These are phyloP conservation scores for Gossypium aridum DNA, from an alignment of 441 rosid genomes.

Conservation along the genomic window DNA sequence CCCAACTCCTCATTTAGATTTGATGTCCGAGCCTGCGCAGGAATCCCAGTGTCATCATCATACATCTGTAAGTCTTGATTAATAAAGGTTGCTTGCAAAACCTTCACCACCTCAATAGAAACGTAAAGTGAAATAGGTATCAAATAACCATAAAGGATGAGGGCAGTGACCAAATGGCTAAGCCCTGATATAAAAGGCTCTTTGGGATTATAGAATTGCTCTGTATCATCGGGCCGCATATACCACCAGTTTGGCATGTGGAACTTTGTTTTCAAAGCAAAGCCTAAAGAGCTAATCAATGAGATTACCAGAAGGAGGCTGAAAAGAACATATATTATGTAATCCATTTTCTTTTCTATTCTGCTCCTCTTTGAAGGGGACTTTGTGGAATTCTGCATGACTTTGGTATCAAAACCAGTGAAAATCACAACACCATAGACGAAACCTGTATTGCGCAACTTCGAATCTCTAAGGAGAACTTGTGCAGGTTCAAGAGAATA, in stretches of 20 bases:
- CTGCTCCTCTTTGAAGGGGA: constrained; percentile 91
- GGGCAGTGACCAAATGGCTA: constrained; percentile 75
- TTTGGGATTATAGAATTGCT: too few relatives aligned
- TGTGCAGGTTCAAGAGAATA: constrained; percentile 81
- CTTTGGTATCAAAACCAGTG: constrained; percentile 92
- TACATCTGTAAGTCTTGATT: constrained; percentile 81
- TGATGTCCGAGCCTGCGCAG: constrained; percentile 89
- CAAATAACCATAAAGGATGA: constrained; percentile 87
- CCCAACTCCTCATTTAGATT: constrained; percentile 95
- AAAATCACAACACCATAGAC: constrained; percentile 81
- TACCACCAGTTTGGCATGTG: constrained; percentile 79
- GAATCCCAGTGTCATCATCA: constrained; percentile 73
- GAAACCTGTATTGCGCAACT: constrained; percentile 81
- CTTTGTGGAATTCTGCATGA: constrained; percentile 88
- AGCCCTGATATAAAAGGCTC: too few relatives aligned
- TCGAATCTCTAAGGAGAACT: constrained; percentile 91
- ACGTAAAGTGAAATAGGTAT: constrained; percentile 97
- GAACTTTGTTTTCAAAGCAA: constrained; percentile 66
- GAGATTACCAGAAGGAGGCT: constrained; percentile 65
- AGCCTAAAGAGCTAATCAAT: constrained; percentile 74
- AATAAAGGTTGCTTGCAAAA: constrained; percentile 85
- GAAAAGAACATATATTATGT: constrained; percentile 77
- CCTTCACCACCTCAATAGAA: constrained; percentile 93
- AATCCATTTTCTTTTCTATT: constrained; percentile 86
- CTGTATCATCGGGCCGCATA: too few relatives aligned